phyloP scores from a whole-genome alignment of 768 basidiomycete genomes.

The Serendipita sp. region DNA sequence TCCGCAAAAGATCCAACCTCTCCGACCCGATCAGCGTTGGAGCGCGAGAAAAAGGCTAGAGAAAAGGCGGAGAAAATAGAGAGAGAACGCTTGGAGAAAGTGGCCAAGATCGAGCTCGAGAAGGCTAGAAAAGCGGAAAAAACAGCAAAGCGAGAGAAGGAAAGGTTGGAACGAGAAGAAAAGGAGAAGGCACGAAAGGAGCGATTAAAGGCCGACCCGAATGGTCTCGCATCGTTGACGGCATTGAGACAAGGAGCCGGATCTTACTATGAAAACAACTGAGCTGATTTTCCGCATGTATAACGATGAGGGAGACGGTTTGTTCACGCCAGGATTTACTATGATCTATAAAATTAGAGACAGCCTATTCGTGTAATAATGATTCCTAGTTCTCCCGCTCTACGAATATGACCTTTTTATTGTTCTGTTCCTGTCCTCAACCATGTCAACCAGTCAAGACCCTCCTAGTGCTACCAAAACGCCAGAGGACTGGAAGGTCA shows the following conservation, averaged over 20 bases:
- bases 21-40: neutral
- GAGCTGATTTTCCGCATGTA: neutral
- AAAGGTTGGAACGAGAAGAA: neutral
- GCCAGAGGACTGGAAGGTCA: neutral
- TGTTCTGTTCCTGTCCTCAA: neutral
- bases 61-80: neutral
- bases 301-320: neutral
- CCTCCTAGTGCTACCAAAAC: neutral
- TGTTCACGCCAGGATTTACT: neutral
- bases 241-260: constrained; percentile 2
- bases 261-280: neutral
- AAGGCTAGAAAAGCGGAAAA: neutral
- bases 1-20: neutral
- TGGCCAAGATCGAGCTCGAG: neutral
- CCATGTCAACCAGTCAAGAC: neutral
- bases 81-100: neutral
- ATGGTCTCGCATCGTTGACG: neutral
- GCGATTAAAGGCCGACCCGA: neutral
- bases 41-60: neutral
- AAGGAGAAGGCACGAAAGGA: neutral
- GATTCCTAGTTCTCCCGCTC: neutral
- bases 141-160: neutral
- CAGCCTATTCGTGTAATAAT: neutral
- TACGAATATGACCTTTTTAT: neutral
- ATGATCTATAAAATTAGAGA: too few species aligned